Percentiles rank a stretch among this genome's conserved stretches.
Conservation (phyloP, 148 eudicot genomes). For the Rhododendron ovatum region DNA sequence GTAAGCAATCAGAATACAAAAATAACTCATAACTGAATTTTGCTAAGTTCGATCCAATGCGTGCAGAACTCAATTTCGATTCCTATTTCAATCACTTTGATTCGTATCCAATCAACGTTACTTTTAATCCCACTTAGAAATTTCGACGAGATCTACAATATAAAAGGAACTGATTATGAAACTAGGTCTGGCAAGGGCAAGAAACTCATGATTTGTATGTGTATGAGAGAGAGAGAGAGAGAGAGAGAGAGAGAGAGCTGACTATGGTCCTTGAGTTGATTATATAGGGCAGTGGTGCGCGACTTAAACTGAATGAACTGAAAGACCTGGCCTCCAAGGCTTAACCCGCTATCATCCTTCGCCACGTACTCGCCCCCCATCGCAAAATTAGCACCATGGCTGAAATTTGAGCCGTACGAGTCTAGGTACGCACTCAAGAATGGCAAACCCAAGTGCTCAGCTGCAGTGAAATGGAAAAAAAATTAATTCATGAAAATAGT, state of each 20-base stretch:
- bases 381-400: not conserved
- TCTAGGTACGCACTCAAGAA: not conserved
- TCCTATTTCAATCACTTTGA: no score
- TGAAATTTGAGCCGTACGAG: not conserved
- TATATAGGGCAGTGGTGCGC: not conserved
- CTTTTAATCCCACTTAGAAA: no score
- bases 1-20: no score
- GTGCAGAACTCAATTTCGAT: no score
- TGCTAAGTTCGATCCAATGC: no score
- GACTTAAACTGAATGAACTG: constrained; percentile 14
- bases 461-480: not conserved
- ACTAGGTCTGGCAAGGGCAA: not conserved
- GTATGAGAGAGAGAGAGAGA: not conserved
- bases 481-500: no score
- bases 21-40: no score
- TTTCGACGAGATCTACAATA: no score
- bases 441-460: not conserved
- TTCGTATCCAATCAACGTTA: no score
- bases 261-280: constrained; percentile 1
- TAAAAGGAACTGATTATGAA: no score
- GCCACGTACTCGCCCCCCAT: not conserved
- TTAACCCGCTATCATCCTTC: not conserved
- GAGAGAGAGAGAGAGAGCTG: not conserved
- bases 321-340: not conserved
- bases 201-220: not conserved